Evolutionary conservation across 257 asterid species (phyloP).

Genomic region (Agastache rugosa): DNA sequence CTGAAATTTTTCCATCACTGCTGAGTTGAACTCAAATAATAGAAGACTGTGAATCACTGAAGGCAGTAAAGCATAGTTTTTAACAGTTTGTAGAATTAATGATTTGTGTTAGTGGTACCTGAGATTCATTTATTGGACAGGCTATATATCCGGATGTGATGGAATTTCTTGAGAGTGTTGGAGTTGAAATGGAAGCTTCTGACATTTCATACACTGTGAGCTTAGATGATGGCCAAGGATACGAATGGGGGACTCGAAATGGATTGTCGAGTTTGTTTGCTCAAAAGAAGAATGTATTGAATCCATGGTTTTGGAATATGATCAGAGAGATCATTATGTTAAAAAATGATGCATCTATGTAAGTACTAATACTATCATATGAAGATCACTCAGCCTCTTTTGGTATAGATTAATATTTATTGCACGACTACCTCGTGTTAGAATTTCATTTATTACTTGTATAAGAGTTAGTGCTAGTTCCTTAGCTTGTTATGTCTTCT

Average conservation of each 20-base stretch:
- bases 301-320: slow-evolving; percentile 74
- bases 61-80: not conserved
- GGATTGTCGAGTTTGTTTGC: slow-evolving; percentile 75
- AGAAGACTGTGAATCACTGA: not conserved
- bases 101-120: too few relatives aligned
- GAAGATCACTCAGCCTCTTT: not conserved
- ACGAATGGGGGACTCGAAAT: slow-evolving; percentile 78
- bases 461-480: too few relatives aligned
- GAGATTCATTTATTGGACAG: slow-evolving; percentile 47
- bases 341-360: slow-evolving; percentile 58
- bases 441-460: too few relatives aligned
- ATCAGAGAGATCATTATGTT: slow-evolving; percentile 66
- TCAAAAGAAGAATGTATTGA: slow-evolving; percentile 66
- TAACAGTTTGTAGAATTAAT: too few relatives aligned
- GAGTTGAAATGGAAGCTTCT: slow-evolving; percentile 73
- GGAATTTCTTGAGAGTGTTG: slow-evolving; percentile 72
- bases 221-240: slow-evolving; percentile 66
- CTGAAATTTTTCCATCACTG: too few relatives aligned
- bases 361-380: not conserved
- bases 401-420: not conserved
- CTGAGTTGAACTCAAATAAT: not conserved
- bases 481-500: too few relatives aligned
- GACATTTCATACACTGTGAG: slow-evolving; percentile 84
- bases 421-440: not conserved
- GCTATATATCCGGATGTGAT: slow-evolving; percentile 71